Evolutionary conservation across 2,329 filamentous ascomycete genomes (phyloP).

Genomic region (Penicillium nordicum): DNA sequence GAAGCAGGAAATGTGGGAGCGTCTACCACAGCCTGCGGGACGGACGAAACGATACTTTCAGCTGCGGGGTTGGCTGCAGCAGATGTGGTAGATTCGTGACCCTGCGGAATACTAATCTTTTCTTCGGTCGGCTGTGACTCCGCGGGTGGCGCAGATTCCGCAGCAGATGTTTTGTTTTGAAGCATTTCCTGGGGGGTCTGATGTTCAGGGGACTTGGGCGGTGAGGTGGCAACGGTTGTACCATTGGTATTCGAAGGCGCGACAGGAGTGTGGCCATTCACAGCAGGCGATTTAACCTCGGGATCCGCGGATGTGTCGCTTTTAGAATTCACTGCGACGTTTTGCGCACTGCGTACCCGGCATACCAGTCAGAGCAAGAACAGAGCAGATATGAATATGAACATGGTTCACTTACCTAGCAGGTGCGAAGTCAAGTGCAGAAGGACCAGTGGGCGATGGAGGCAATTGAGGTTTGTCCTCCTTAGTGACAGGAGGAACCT

Average conservation of each 20-base stretch:
- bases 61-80: background rate
- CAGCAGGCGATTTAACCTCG: conserved; percentile 14
- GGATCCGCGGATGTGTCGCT: conserved; percentile 17
- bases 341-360: conserved; percentile 21
- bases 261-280: conserved; percentile 31
- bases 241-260: conserved; percentile 30
- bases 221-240: conserved; percentile 23
- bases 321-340: conserved; percentile 19
- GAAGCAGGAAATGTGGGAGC: background rate
- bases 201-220: conserved; percentile 29
- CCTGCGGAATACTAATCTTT: background rate
- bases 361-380: conserved; percentile 10
- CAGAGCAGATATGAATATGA: background rate
- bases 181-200: conserved; percentile 1
- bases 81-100: conserved; percentile 1
- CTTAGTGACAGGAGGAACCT: conserved; percentile 37
- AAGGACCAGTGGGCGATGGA: conserved; percentile 33
- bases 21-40: background rate
- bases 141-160: conserved; percentile 9
- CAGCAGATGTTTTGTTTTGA: conserved; percentile 10
- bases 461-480: conserved; percentile 43
- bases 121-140: conserved; percentile 5
- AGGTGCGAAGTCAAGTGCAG: conserved; percentile 27
- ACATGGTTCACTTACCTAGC: conserved; percentile 28
- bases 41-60: background rate